Base-by-base conservation (phyloP, 2,329 filamentous ascomycete genomes). In the Colletotrichum paranaense region DNA sequence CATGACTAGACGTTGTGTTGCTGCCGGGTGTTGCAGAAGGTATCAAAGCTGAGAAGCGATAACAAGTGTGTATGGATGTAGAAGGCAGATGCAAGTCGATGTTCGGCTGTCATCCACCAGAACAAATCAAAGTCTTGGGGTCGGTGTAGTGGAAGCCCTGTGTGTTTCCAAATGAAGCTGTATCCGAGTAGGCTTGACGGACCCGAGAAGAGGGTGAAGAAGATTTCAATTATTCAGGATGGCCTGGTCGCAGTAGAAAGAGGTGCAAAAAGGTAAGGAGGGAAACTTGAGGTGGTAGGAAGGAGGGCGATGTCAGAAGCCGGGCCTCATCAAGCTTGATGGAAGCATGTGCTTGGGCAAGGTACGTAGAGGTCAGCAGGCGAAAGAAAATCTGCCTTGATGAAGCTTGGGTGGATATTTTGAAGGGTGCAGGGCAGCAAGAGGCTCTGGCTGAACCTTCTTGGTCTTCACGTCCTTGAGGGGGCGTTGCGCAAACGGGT, bases 1-100 rank as follows among this genome's bases (percentile, higher is more conserved):
- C 82, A 84, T 83, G 4, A 7, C 66, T 42, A 19, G 24, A 2
- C 5, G 16, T 8, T 1, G 2, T 11, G 8, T 52, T 24, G 46
- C 6, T 22, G 28, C 24, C n/a, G 38, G 30, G 30, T 57, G 58
- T 62, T 12, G 14, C n/a, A 9, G 7, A 32, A 52, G 53, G 53
- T 70, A 24, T 14, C 19, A 19, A 5, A 52, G 26, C 4, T 4
- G 26, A 28, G n/a, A 28, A 22, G 8, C 12, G 11, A n/a, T 49
- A 7, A 7, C 19, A 19, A n/a, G 19, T 49, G 4, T 5, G 19
- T 7, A 19, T n/a, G 19, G 7, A 49, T n/a, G 16, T 19, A 11
- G 11, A 11, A 12, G 32, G 32, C 32, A n/a, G 16, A n/a, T 49
- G 16, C 8, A n/a, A 49, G 19, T n/a, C 7, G 19, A 9, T 11